Conservation (phyloP, 768 basidiomycete species). For the Russula olivacea region DNA sequence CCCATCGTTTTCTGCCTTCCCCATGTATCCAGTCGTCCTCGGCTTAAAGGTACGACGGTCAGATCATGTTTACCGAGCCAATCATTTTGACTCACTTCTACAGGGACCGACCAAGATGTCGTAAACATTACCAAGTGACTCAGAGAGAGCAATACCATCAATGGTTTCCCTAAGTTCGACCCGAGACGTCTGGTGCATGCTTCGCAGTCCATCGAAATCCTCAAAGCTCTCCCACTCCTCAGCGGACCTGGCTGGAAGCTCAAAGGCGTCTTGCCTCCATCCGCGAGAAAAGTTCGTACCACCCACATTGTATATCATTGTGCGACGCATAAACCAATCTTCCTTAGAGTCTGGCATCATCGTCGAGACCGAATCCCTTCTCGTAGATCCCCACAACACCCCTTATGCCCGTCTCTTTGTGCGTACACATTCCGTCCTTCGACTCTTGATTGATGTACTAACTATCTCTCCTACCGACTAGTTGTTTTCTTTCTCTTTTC, state of each 20-base stretch:
- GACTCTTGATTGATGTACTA: not conserved
- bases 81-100: not conserved
- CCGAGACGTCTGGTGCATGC: constrained; percentile 68
- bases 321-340: not conserved
- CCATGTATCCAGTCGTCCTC: constrained; percentile 82
- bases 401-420: constrained; percentile 41
- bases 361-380: constrained; percentile 53
- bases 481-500: no score
- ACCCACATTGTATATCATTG: not conserved
- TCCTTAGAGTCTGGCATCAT: constrained; percentile 67
- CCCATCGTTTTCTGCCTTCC: constrained; percentile 66
- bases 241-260: constrained; percentile 79
- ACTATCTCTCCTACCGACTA: constrained; percentile 12
- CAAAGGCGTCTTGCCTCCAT: constrained; percentile 61
- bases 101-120: constrained; percentile 58
- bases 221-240: constrained; percentile 69
- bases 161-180: constrained; percentile 66
- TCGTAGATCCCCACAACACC: constrained; percentile 56
- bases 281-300: constrained; percentile 70
- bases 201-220: constrained; percentile 70
- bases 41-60: constrained; percentile 47
- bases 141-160: constrained; percentile 35
- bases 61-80: not conserved
- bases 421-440: constrained; percentile 14
- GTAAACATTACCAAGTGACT: constrained; percentile 57